Base-by-base conservation (phyloP, 345 rosid species). In the Excoecaria agallocha region DNA sequence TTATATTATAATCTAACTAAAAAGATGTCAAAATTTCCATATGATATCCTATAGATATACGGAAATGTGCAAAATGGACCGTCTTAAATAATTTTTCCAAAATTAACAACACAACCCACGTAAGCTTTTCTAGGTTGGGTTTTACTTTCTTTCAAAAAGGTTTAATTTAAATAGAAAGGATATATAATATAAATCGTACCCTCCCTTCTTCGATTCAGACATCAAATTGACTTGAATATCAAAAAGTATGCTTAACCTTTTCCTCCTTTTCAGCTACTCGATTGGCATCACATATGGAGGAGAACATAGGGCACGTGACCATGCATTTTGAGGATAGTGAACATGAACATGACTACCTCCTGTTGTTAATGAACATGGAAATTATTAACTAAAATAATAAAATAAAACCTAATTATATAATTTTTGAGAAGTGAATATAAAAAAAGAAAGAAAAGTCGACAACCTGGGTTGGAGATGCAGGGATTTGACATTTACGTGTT, bases 401-500 rank as follows among this genome's bases (percentile, higher is more conserved):
- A 30, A 30, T 30, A 30, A 30, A 30, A 30, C 30, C 1, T 30
- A 30, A 30, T 30, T 30, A 30, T 30, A 30, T 30, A 30, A 30
- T 30, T 30, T 30, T 30, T 30, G 37, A 16, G 30, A 20, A 43
- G 10, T 6, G 9, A 6, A 5, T 12, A 30, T 49, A 61, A 35
- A n/a, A 11, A 22, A 51, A 57, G 38, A 54, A 43, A 66, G 70
- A 73, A 70, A 80, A 68, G 60, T 81, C 77, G 87, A 85, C 89
- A 86, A 81, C 82, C 80, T 79, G 88, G 87, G 85, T 76, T 77
- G 85, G 83, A 83, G 83, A 82, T 77, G 85, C 78, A 81, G 84
- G 71, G 91, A 89, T 87, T 90, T 84, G 91, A 89, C 93, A 87
- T 86, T 86, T 80, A 82, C 84, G 86, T 81, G 84, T 83, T 85